Percentiles rank a stretch among this genome's conserved stretches.
Evolutionary conservation across 164 flowering plant genomes (phyloP).

Genomic region (Vitis vinifera): ASM3070453v1 NC_081822.1:12115501-12116000

Average conservation of each 20-base stretch:
- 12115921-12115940: no score
- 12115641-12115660: constrained; percentile 86
- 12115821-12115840: no score
- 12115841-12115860: no score
- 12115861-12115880: no score
- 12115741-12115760: constrained; percentile 4
- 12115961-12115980: no score
- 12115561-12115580: background rate
- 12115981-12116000: no score
- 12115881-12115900: no score
- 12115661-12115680: constrained; percentile 74
- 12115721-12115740: constrained; percentile 56
- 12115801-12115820: no score
- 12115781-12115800: no score
- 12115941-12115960: no score
- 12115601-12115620: constrained; percentile 99
- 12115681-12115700: constrained; percentile 86
- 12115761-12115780: background rate
- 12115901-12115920: no score
- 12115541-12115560: background rate
- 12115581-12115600: constrained; percentile 17
- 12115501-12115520: no score
- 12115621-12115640: constrained; percentile 90
- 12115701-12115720: constrained; percentile 80
- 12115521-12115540: background rate